Base-by-base conservation (phyloP, 805 yeast genomes). In the Pichia nanzhaoensis region DNA sequence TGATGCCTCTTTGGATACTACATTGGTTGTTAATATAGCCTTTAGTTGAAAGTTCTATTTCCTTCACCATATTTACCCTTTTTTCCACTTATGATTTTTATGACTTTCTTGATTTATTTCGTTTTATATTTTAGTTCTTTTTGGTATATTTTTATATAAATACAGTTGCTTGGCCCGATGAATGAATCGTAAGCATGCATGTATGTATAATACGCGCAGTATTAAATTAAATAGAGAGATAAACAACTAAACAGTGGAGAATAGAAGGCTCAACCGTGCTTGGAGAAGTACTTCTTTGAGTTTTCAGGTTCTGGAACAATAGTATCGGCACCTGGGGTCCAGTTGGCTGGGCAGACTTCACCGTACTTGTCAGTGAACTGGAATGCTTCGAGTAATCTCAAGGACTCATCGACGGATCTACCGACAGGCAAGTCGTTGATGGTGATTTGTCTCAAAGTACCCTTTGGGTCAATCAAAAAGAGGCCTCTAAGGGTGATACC, bases 281-380 rank as follows among this genome's bases (percentile, higher is more conserved):
- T 73, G 56, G 69, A 65, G 70, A 87, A 86, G 82, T 83, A 87
- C 65, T 78, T 82, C 78, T 82, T 82, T 62, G 93, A 82, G 59
- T 75, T 82, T 41, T 69, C 77, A 57, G 85, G 87, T 58, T 77
- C 84, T 65, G 90, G 88, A 69, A 82, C 83, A 74, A 89, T 88
- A 70, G 95, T 85, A 66, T 86, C 95, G 52, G 86, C 68, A 74
- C 99, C 99, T 69, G 86, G 83, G 48, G 82, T 79, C 99, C 99
- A 91, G 95, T 91, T 93, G 68, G 98, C 97, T 63, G 99, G 99
- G 77, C 97, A 90, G 57, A 91, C 99, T 76, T 95, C 96, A 75
- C 99, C 99, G 82, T 93, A 77, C 77, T 87, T 85, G 71, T 90
- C 98, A 62, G 96, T 86, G 90, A 95, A 93, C 77, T 91, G 96